A percentile compares a stretch with the other conserved stretches of the same genome.
phyloP scores from a whole-genome alignment of 768 basidiomycete species.

The Suillus tomentosus region DNA sequence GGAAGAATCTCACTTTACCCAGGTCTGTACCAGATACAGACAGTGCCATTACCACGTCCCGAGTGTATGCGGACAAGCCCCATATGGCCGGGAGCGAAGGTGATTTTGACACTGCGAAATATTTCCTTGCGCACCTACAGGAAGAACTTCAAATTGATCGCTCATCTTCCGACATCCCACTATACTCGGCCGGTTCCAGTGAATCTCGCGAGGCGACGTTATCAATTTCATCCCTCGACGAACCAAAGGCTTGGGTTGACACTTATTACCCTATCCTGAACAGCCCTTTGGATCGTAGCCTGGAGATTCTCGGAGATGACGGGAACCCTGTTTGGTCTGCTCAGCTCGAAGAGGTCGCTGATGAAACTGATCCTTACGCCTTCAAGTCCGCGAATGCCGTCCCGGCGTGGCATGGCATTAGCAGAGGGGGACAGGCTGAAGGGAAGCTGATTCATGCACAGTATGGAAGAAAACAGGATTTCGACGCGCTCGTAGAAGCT shows the following conservation, averaged over 20 bases:
- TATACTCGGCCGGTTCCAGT: slow-evolving; percentile 59
- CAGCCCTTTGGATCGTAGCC: slow-evolving; percentile 56
- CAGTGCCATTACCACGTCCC: slow-evolving; percentile 53
- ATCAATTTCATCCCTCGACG: slow-evolving; percentile 40
- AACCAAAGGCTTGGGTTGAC: slow-evolving; percentile 62
- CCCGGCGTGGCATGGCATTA: slow-evolving; percentile 71
- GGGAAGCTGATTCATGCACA: slow-evolving; percentile 60
- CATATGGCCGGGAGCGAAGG: slow-evolving; percentile 61
- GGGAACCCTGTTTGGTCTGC: slow-evolving; percentile 58
- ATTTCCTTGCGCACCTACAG: slow-evolving; percentile 55
- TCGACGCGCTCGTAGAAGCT: slow-evolving; percentile 54
- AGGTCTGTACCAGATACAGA: slow-evolving; percentile 55
- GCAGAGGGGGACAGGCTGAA: slow-evolving; percentile 63
- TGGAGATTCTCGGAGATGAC: slow-evolving; percentile 56
- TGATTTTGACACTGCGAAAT: slow-evolving; percentile 59
- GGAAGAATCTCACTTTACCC: neutral
- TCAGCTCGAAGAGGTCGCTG: slow-evolving; percentile 65
- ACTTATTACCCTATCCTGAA: slow-evolving; percentile 78
- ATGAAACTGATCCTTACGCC: slow-evolving; percentile 67
- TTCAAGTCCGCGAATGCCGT: slow-evolving; percentile 55
- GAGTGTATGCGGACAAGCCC: slow-evolving; percentile 52
- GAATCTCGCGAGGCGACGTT: slow-evolving; percentile 57
- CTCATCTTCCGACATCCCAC: slow-evolving; percentile 35
- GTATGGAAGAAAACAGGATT: slow-evolving; percentile 64
- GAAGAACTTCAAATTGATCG: slow-evolving; percentile 45